Conservation (phyloP, 495 filamentous ascomycete genomes). For the Beverwykella pulmonaria region DNA sequence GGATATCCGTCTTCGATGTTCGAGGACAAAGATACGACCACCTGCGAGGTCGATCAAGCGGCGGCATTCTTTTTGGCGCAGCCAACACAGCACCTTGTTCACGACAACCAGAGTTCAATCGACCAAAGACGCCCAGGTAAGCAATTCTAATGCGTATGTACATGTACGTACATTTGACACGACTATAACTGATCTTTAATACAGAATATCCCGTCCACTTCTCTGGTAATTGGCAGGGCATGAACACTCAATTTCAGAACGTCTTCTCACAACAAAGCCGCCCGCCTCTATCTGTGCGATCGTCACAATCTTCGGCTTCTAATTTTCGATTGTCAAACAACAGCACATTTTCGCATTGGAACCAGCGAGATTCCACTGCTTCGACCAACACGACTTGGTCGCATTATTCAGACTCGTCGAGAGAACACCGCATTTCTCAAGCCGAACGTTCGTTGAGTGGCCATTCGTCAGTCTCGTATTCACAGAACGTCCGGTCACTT, state of each 20-base stretch:
- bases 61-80: not conserved
- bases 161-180: not conserved
- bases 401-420: not conserved
- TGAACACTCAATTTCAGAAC: not conserved
- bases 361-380: conserved; percentile 7
- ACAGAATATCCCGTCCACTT: not conserved
- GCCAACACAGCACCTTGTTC: not conserved
- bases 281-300: not conserved
- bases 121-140: not conserved
- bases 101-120: not conserved
- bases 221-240: not conserved
- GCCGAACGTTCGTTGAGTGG: not conserved
- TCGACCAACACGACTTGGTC: conserved; percentile 21
- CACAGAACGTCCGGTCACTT: not conserved
- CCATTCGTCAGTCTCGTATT: not conserved
- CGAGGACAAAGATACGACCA: not conserved
- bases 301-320: conserved; percentile 2
- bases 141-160: not conserved
- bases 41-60: not conserved
- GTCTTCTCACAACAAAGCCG: not conserved
- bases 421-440: not conserved
- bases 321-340: conserved; percentile 9
- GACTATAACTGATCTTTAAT: not conserved
- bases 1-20: not conserved
- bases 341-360: conserved; percentile 17